These are phyloP conservation scores for Phytophthora rubi DNA, from an alignment of 352 stramenopile species.

Conservation along the genomic window DNA sequence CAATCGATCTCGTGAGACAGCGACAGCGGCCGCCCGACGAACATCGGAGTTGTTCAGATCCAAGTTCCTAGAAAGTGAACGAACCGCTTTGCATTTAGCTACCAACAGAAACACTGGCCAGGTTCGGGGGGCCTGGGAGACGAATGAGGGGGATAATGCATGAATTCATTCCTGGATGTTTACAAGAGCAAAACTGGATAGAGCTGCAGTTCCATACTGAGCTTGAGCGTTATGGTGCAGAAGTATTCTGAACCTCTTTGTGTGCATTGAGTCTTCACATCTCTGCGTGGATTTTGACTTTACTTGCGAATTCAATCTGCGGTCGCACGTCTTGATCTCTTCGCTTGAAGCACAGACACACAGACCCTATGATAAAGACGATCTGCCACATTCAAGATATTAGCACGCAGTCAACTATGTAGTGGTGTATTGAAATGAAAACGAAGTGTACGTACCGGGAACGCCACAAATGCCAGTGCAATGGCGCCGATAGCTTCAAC, in stretches of 20 bases:
- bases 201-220: background rate
- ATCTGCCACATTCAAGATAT: conserved; percentile 34
- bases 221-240: no score
- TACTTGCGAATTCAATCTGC: conserved; percentile 56
- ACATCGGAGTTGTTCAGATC: conserved; percentile 40
- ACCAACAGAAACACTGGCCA: conserved; percentile 2
- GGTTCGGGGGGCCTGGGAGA: conserved; percentile 26
- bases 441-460: conserved; percentile 48
- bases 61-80: conserved; percentile 39
- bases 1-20: conserved; percentile 45
- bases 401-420: background rate
- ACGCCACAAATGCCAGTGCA: conserved; percentile 46
- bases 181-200: background rate
- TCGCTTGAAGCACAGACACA: conserved; percentile 79
- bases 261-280: conserved; percentile 23
- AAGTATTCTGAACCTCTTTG: no score
- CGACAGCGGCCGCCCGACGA: conserved; percentile 33
- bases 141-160: conserved; percentile 10
- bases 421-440: background rate
- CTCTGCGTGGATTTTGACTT: conserved; percentile 56
- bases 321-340: conserved; percentile 76
- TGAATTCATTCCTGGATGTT: background rate
- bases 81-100: conserved; percentile 12
- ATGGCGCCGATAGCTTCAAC: conserved; percentile 52
- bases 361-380: conserved; percentile 48